A percentile compares a stretch with the other conserved stretches of the same genome.
phyloP scores from a whole-genome alignment of 2,329 filamentous ascomycete species.

The Sporothrix pseudoabietina region DNA sequence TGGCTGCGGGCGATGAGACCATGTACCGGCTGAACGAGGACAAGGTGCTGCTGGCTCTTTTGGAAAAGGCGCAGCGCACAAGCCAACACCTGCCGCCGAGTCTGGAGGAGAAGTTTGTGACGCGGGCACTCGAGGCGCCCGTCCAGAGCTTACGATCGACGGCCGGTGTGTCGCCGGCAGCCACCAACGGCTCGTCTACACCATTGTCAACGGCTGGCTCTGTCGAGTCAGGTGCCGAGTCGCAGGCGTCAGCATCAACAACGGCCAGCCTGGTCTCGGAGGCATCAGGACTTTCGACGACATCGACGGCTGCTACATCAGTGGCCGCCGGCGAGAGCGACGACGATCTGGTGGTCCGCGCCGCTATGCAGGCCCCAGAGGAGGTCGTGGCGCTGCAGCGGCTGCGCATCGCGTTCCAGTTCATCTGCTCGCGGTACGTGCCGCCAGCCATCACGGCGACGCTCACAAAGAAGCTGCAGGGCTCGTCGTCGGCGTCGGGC shows the following conservation, averaged over 20 bases:
- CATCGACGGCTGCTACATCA: constrained; percentile 52
- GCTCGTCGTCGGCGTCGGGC: constrained; percentile 38
- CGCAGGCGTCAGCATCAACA: constrained; percentile 49
- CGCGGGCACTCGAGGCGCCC: constrained; percentile 73
- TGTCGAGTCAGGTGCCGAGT: constrained; percentile 43
- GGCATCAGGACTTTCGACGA: constrained; percentile 44
- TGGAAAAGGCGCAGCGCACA: constrained; percentile 73
- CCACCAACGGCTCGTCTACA: constrained; percentile 44
- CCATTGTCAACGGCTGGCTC: constrained; percentile 41
- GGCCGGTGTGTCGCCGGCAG: background rate
- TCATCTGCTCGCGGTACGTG: constrained; percentile 65
- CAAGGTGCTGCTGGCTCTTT: constrained; percentile 67
- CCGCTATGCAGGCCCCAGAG: constrained; percentile 50
- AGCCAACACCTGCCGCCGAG: constrained; percentile 67
- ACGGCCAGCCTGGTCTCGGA: constrained; percentile 36
- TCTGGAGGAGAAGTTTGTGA: constrained; percentile 84
- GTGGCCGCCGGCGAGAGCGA: constrained; percentile 36
- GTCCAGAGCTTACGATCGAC: constrained; percentile 64
- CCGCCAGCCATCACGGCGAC: constrained; percentile 47
- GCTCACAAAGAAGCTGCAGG: constrained; percentile 48
- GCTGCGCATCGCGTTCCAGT: constrained; percentile 64
- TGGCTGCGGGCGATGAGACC: constrained; percentile 78
- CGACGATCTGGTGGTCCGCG: constrained; percentile 39
- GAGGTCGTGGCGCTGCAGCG: constrained; percentile 63
- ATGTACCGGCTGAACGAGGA: constrained; percentile 79